Percentiles rank a stretch among this genome's conserved stretches.
Evolutionary conservation across 306 rosid genomes (phyloP).

Genomic region (Cicer cuneatum): DNA sequence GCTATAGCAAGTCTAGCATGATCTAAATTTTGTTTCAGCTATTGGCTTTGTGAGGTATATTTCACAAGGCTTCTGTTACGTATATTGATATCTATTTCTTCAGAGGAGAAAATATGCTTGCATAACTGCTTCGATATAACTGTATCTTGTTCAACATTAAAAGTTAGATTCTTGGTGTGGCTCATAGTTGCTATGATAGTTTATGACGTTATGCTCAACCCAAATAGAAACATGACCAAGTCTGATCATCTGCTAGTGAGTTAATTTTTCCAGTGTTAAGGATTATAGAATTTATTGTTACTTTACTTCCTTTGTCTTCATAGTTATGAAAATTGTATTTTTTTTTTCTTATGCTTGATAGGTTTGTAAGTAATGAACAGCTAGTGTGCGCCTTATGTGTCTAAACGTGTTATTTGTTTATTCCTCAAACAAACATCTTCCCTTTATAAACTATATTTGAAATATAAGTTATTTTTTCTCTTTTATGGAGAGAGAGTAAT

Average conservation of each 20-base stretch:
- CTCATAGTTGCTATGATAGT: constrained; percentile 4
- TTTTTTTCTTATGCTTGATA: constrained; percentile 31
- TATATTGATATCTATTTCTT: neutral
- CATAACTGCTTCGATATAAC: neutral
- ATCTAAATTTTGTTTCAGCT: constrained; percentile 16
- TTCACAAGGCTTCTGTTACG: constrained; percentile 13
- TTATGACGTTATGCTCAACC: constrained; percentile 6
- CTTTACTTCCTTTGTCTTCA: neutral
- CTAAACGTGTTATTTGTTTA: constrained; percentile 15
- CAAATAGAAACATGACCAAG: neutral
- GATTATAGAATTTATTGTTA: neutral
- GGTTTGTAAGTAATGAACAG: constrained; percentile 9
- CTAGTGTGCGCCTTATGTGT: constrained; percentile 16
- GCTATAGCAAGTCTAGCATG: neutral
- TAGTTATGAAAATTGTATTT: neutral
- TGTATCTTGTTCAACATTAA: constrained; percentile 26
- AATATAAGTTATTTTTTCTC: constrained; percentile 29
- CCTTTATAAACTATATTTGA: constrained; percentile 14
- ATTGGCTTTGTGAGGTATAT: constrained; percentile 27
- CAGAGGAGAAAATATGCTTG: constrained; percentile 19
- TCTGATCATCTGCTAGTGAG: neutral
- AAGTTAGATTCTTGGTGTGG: constrained; percentile 11
- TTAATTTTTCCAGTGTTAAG: neutral
- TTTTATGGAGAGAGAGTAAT: constrained; percentile 33
- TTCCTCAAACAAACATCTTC: constrained; percentile 12